phyloP scores from a whole-genome alignment of 2,329 filamentous ascomycete species.

The Byssothecium circinans region DNA sequence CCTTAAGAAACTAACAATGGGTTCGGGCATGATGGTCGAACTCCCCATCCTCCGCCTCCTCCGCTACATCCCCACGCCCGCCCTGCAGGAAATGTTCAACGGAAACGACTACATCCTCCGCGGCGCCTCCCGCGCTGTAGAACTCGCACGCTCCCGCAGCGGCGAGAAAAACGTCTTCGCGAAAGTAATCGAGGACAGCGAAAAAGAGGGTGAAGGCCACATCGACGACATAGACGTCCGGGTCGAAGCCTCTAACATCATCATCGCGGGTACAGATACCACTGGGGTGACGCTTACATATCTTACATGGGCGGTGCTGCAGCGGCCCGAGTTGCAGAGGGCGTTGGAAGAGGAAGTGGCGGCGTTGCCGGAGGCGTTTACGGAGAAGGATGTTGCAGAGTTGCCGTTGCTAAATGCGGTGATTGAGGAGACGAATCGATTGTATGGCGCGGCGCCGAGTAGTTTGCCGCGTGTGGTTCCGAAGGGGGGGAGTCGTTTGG shows the following conservation, averaged over 20 bases:
- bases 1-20: slow-evolving; percentile 40
- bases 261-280: slow-evolving; percentile 40
- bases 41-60: slow-evolving; percentile 39
- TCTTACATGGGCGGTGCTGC: slow-evolving; percentile 37
- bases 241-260: slow-evolving; percentile 34
- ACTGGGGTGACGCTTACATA: slow-evolving; percentile 40
- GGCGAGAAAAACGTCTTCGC: slow-evolving; percentile 35
- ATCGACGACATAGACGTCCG: slow-evolving; percentile 31
- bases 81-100: slow-evolving; percentile 40
- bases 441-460: slow-evolving; percentile 41
- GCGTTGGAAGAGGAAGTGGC: slow-evolving; percentile 28
- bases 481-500: slow-evolving; percentile 33
- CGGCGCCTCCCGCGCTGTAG: slow-evolving; percentile 34
- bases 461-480: slow-evolving; percentile 42
- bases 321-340: slow-evolving; percentile 20
- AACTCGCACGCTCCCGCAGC: slow-evolving; percentile 31
- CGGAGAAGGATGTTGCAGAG: slow-evolving; percentile 27
- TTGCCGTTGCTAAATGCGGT: slow-evolving; percentile 40
- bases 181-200: slow-evolving; percentile 27
- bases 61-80: slow-evolving; percentile 32
- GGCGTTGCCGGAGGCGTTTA: slow-evolving; percentile 17
- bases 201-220: slow-evolving; percentile 20
- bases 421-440: slow-evolving; percentile 44
- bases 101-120: slow-evolving; percentile 36
- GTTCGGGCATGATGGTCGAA: slow-evolving; percentile 41